Evolutionary conservation across 306 rosid genomes (phyloP), one percentile per base, ranked within the genome.

Genomic region (Cucurbita argyrosperma): DNA sequence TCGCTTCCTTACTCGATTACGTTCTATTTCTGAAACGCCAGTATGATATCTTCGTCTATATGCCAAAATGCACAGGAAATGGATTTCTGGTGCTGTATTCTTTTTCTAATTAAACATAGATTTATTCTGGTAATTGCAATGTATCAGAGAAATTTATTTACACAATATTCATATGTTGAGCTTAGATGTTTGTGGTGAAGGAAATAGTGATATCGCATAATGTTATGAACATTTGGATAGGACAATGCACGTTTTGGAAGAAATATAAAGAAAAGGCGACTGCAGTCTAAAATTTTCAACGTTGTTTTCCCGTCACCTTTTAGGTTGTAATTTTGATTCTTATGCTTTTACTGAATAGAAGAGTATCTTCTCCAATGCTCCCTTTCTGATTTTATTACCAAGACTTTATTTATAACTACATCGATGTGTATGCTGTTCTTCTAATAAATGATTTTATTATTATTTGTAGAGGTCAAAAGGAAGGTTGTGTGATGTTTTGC

Each of bases 391-490:
- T 15, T 67, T 10, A 46, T 46, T 13, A 21, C 73, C 1, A 47
- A 6, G 21, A 46, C 1, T 67, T 21, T 14, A 6, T 19, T 19
- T 45, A 13, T 46, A 67, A 66, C 21, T 45, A 23, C 54, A 1
- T 19, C 45, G 40, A 45, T 19, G 40, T 21, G 5, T 38, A 66
- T 66, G 38, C 9, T 11, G 35, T 40, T 67, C 18, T 13, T 67
- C 73, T 67, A 47, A 67, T 23, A 67, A 47, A 21, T 67, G 73
- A 46, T 67, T 67, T 23, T 67, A 21, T 46, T 46, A 23, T 77
- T 51, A 76, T 65, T 30, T 83, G 76, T 79, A 94, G 99, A 74
- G 97, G 97, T 75, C 97, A 85, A 71, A 89, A 84, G 90, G 89
- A 89, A 85, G 78, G 81, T 60, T 86, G 92, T 68, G 59, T 89